phyloP scores from a whole-genome alignment of 371 early-diverging fungal genomes.

The Parasitella parasitica region DNA sequence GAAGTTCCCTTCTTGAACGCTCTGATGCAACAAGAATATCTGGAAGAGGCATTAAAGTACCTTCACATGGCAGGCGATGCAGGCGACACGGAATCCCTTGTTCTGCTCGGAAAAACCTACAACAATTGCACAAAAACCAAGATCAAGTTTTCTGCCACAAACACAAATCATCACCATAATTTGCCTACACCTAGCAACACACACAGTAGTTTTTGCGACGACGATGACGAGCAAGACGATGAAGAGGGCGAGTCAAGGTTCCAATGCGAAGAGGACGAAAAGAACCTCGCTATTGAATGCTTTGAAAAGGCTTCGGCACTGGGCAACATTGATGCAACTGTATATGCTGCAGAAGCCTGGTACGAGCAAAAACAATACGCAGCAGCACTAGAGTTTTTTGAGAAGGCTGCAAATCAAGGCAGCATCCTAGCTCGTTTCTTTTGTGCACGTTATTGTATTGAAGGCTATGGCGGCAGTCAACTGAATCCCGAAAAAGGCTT shows the following conservation, averaged over 20 bases:
- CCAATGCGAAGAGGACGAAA: conserved; percentile 32
- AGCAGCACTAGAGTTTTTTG: conserved; percentile 41
- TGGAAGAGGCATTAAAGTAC: conserved; percentile 31
- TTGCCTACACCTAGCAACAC: conserved; percentile 20
- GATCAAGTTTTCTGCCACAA: conserved; percentile 13
- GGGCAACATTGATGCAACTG: conserved; percentile 43
- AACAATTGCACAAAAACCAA: conserved; percentile 27
- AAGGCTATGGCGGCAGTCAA: conserved; percentile 38
- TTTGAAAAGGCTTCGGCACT: conserved; percentile 43
- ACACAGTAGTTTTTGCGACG: background rate
- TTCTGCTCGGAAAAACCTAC: conserved; percentile 30
- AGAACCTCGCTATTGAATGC: conserved; percentile 30
- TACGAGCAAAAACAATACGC: conserved; percentile 47
- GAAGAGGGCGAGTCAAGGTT: conserved; percentile 19
- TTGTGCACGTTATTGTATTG: conserved; percentile 41
- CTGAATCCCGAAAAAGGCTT: conserved; percentile 40
- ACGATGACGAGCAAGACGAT: conserved; percentile 13
- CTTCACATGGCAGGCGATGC: conserved; percentile 39
- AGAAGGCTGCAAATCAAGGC: conserved; percentile 42
- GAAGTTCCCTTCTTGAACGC: conserved; percentile 7
- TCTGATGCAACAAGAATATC: conserved; percentile 22
- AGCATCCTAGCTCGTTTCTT: conserved; percentile 40
- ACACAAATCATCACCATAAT: background rate
- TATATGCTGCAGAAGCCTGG: conserved; percentile 45
- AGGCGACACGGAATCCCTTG: conserved; percentile 41